Base-by-base conservation (phyloP, 352 stramenopile genomes). In the Discostella stelligera region DNA sequence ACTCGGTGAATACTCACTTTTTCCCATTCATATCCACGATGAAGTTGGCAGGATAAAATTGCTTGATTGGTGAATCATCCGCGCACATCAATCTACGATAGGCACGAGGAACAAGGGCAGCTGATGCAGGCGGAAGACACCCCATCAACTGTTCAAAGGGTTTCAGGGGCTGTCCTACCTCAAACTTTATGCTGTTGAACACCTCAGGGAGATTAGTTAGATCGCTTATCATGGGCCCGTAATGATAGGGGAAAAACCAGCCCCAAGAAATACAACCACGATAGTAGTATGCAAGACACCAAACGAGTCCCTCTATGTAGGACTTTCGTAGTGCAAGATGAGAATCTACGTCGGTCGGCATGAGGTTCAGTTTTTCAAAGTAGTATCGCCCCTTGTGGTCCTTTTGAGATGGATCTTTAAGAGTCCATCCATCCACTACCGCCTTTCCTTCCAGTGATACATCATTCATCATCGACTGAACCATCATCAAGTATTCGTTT, bases 201-300 rank as follows among this genome's bases (percentile, higher is more conserved):
- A 91, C 82, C 49, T 80, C 55, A 18, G 83, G 79, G n/a, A 93
- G 71, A 61, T 92, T 87, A 23, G 69, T 84, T 6, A 94, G 65
- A 74, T 94, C 90, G 68, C 80, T 90, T 44, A 94, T 74, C 86
- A 94, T 93, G 18, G 87, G 89, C 32, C 96, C 96, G 87, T 99
- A 99, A 83, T 99, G 97, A 85, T 98, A 99, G 1, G 97, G 98
- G 83, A 98, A 99, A 82, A 98, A 99, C 98, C 98, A 99, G 50
- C 96, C 93, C 98, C 98, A 99, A 65, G 94, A 98, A 54, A 97
- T 96, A 82, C 97, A 98, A 0, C 97, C 98, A 60, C 93, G 94
- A 85, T 99, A 99, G 83, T 99, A 99, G 88, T 99, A 99, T 23
- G 95, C 94, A 82, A 99, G 95, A 79, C 98, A 98, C 98, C 98